These are phyloP conservation scores for Entomortierella beljakovae DNA, from an alignment of 192 early-diverging fungal species.

Conservation along the genomic window DNA sequence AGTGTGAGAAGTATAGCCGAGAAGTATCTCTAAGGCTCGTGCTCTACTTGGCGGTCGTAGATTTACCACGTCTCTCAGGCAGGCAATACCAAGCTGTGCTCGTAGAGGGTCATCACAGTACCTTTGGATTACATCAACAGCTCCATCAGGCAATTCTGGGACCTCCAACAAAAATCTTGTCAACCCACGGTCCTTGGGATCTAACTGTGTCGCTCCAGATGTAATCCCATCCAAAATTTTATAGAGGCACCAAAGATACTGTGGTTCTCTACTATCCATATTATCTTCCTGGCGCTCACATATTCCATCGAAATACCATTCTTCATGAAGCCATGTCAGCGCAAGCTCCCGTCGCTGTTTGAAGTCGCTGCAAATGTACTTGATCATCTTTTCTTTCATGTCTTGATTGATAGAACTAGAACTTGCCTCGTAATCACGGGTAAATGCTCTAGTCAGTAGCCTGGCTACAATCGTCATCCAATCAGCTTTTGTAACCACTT, in stretches of 20 bases:
- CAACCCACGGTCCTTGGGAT: slow-evolving; percentile 77
- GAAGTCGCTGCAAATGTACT: slow-evolving; percentile 73
- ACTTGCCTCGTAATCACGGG: slow-evolving; percentile 22
- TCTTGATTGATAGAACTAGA: slow-evolving; percentile 6
- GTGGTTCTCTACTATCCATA: slow-evolving; percentile 45
- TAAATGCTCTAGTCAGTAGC: slow-evolving; percentile 52
- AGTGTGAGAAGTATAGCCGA: slow-evolving; percentile 46
- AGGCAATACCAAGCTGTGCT: slow-evolving; percentile 34
- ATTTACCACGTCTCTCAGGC: slow-evolving; percentile 46
- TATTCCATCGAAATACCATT: slow-evolving; percentile 62
- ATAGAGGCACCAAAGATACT: slow-evolving; percentile 47
- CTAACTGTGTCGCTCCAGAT: slow-evolving; percentile 55
- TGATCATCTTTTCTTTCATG: slow-evolving; percentile 57
- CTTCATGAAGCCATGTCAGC: slow-evolving; percentile 81
- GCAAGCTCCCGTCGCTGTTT: slow-evolving; percentile 76
- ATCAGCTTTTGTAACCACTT: slow-evolving; percentile 53
- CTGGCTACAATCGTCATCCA: slow-evolving; percentile 55
- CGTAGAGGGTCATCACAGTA: slow-evolving; percentile 76
- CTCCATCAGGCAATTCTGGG: slow-evolving; percentile 72
- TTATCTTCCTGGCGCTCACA: slow-evolving; percentile 24
- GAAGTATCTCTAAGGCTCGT: slow-evolving; percentile 29
- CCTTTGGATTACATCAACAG: slow-evolving; percentile 69
- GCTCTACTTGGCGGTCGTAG: slow-evolving; percentile 42
- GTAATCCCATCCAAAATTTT: slow-evolving; percentile 46
- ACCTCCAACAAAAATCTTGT: slow-evolving; percentile 82